Evolutionary conservation across 2,329 filamentous ascomycete species (phyloP).

Genomic region (Cylindrodendrum hubeiense): DNA sequence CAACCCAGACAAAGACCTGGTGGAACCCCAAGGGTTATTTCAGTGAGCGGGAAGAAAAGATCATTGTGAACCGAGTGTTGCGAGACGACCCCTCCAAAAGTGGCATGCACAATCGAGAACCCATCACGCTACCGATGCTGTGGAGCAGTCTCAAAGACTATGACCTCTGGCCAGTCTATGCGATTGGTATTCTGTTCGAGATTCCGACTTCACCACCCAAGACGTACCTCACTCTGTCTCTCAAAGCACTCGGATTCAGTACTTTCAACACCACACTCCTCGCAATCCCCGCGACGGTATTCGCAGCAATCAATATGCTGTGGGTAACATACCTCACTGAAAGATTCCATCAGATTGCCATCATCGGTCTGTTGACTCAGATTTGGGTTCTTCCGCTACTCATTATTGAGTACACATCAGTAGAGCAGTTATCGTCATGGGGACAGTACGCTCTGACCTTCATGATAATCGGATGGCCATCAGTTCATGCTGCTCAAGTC

Average conservation of each 20-base stretch:
- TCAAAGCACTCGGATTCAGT: slow-evolving; percentile 55
- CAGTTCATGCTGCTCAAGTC: slow-evolving; percentile 22
- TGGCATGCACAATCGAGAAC: slow-evolving; percentile 69
- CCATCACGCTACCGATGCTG: slow-evolving; percentile 58
- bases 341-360: slow-evolving; percentile 21
- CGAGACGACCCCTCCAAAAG: slow-evolving; percentile 71
- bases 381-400: slow-evolving; percentile 21
- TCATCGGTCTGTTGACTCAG: slow-evolving; percentile 16
- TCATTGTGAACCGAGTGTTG: slow-evolving; percentile 68
- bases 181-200: slow-evolving; percentile 61
- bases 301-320: slow-evolving; percentile 21
- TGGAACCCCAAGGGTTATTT: slow-evolving; percentile 65
- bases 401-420: slow-evolving; percentile 21
- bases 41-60: slow-evolving; percentile 57
- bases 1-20: slow-evolving; percentile 61
- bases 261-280: slow-evolving; percentile 58
- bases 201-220: slow-evolving; percentile 61
- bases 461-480: slow-evolving; percentile 21
- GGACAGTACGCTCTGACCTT: slow-evolving; percentile 23
- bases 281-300: slow-evolving; percentile 56
- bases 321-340: slow-evolving; percentile 22
- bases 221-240: slow-evolving; percentile 64
- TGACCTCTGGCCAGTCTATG: slow-evolving; percentile 68
- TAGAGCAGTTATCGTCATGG: slow-evolving; percentile 12
- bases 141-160: slow-evolving; percentile 68